These are phyloP conservation scores for Ustilago nuda DNA, from an alignment of 1,284 basidiomycete genomes.

Conservation along the genomic window DNA sequence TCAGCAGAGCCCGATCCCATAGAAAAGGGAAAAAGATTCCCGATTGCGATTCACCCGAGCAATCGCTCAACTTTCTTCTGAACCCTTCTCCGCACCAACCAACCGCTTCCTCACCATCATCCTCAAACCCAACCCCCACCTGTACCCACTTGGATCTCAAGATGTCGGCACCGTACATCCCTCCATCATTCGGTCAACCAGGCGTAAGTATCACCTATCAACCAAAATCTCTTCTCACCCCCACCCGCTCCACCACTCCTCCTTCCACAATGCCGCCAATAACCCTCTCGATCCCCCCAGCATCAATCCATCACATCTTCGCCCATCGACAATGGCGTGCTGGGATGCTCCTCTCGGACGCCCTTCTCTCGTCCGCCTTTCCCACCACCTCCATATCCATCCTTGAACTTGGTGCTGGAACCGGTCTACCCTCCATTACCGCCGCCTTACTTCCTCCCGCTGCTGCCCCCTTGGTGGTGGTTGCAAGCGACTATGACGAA, in stretches of 20 bases:
- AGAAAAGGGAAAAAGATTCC: neutral
- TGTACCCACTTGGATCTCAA: neutral
- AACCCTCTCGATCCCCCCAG: constrained; percentile 53
- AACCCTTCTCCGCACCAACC: neutral
- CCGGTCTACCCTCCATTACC: constrained; percentile 60
- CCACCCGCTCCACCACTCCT: neutral
- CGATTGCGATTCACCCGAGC: constrained; percentile 10
- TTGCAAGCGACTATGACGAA: constrained; percentile 66
- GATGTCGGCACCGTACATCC: constrained; percentile 28
- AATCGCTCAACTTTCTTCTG: constrained; percentile 1
- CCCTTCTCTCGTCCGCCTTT: constrained; percentile 51
- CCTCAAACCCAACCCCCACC: neutral
- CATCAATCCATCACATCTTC: constrained; percentile 64
- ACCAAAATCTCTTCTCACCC: constrained; percentile 29
- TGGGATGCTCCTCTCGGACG: constrained; percentile 66
- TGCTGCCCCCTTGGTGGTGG: constrained; percentile 31
- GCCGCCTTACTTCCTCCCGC: constrained; percentile 32
- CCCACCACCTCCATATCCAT: constrained; percentile 31
- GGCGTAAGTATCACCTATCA: constrained; percentile 53
- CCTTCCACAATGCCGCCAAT: neutral
- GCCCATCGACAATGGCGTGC: constrained; percentile 68
- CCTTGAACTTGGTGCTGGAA: constrained; percentile 64
- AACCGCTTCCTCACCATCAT: neutral
- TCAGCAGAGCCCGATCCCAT: neutral
- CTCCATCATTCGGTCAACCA: constrained; percentile 50